Conservation (phyloP, 2,329 filamentous ascomycete genomes). For the Xylaria sp. region DNA sequence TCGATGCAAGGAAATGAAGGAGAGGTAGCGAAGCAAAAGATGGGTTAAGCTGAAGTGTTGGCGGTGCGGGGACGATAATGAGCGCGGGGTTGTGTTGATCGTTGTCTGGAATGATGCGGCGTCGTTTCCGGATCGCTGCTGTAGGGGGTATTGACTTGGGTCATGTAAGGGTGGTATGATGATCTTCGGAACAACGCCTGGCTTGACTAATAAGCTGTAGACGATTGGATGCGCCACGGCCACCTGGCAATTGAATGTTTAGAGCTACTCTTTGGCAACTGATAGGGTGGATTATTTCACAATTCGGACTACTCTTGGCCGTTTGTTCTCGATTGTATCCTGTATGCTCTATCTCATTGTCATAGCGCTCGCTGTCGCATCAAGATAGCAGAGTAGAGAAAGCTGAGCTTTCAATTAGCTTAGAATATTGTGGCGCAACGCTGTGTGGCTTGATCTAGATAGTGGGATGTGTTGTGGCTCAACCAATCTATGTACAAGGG, state of each 20-base stretch:
- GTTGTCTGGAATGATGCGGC: background rate
- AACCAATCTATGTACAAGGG: too few relatives aligned
- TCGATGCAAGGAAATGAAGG: background rate
- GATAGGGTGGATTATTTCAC: background rate
- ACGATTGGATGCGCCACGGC: background rate
- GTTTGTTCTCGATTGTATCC: background rate
- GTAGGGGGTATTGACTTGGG: background rate
- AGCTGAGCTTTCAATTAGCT: too few relatives aligned
- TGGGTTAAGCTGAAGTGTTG: background rate
- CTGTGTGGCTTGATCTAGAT: too few relatives aligned
- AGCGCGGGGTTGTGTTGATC: constrained; percentile 18
- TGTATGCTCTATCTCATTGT: background rate
- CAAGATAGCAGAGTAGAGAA: too few relatives aligned
- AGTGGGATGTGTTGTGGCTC: too few relatives aligned
- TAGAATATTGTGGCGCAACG: too few relatives aligned
- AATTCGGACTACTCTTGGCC: background rate
- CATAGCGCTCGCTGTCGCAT: too few relatives aligned
- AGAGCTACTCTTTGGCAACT: too few relatives aligned
- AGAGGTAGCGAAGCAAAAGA: background rate
- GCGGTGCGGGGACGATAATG: constrained; percentile 11
- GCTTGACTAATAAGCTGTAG: constrained; percentile 8
- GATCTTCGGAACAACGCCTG: background rate
- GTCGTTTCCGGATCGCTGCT: background rate
- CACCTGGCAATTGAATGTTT: too few relatives aligned
- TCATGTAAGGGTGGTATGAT: constrained; percentile 5